Evolutionary conservation across 495 filamentous ascomycete species (phyloP).

Genomic region (Aspergillus incahuasiensis): DNA sequence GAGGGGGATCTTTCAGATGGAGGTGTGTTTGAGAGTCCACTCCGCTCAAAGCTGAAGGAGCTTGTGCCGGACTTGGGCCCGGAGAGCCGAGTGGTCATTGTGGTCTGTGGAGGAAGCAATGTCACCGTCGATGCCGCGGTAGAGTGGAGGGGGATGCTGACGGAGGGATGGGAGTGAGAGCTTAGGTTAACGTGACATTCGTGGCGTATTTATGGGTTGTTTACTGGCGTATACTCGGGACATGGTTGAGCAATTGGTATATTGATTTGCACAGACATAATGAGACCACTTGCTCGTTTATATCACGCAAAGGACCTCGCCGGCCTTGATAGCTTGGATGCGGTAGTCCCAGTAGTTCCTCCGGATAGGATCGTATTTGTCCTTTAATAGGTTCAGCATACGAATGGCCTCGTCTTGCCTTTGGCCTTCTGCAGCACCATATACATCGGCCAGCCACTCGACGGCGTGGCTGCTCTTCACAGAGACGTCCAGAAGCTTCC

Average conservation of each 20-base stretch:
- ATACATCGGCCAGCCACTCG: constrained; percentile 82
- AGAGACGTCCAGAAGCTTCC: constrained; percentile 20
- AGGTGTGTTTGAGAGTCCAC: background rate
- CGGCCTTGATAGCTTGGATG: constrained; percentile 44
- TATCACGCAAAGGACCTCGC: constrained; percentile 14
- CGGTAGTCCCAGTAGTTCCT: constrained; percentile 90
- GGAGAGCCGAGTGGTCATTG: constrained; percentile 70
- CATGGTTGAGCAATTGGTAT: background rate
- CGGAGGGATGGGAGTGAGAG: constrained; percentile 32
- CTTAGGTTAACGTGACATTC: background rate
- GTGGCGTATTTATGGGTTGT: background rate
- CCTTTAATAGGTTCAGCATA: constrained; percentile 67
- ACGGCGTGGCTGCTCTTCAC: constrained; percentile 81
- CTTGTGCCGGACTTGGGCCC: constrained; percentile 54
- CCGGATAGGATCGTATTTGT: constrained; percentile 86
- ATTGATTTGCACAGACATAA: background rate
- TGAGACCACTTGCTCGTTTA: background rate
- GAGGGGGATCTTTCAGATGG: constrained; percentile 21
- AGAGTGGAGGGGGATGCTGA: constrained; percentile 52
- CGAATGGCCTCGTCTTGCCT: constrained; percentile 30
- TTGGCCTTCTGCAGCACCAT: constrained; percentile 54
- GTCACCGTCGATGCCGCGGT: constrained; percentile 63
- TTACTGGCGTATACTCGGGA: background rate
- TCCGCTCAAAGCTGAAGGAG: constrained; percentile 51
- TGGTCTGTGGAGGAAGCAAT: constrained; percentile 83